Percentiles rank a stretch among this genome's conserved stretches.
Evolutionary conservation across 2,329 filamentous ascomycete genomes (phyloP).

Genomic region (Cordyceps cicadae): DNA sequence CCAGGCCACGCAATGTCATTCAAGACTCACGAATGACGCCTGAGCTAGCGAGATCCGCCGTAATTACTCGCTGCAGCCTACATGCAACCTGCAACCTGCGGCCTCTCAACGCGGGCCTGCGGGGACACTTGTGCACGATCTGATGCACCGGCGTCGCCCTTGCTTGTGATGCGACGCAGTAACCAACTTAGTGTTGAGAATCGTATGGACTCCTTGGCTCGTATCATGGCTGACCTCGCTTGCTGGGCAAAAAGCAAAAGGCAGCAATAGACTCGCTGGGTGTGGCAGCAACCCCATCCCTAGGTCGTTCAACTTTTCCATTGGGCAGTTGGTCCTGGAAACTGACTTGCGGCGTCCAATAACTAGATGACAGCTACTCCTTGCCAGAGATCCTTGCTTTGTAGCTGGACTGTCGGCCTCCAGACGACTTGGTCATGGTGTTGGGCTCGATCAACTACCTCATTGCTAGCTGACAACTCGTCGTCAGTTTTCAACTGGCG

Average conservation of each 20-base stretch:
- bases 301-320: neutral
- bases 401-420: neutral
- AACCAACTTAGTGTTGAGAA: neutral
- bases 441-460: neutral
- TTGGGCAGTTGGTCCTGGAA: neutral
- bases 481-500: too few relatives aligned
- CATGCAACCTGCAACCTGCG: neutral
- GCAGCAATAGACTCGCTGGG: neutral
- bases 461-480: too few relatives aligned
- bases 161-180: neutral
- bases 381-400: neutral
- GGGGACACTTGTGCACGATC: conserved; percentile 8
- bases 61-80: neutral
- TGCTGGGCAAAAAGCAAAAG: neutral
- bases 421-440: neutral
- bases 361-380: neutral
- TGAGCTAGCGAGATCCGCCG: neutral
- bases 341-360: neutral
- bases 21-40: neutral
- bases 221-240: conserved; percentile 1
- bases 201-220: neutral
- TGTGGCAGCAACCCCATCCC: neutral
- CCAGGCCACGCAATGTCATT: neutral
- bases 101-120: neutral
- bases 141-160: conserved; percentile 4